phyloP scores from a whole-genome alignment of 2,329 filamentous ascomycete genomes.

The Magnaporthiopsis rhizophila region DNA sequence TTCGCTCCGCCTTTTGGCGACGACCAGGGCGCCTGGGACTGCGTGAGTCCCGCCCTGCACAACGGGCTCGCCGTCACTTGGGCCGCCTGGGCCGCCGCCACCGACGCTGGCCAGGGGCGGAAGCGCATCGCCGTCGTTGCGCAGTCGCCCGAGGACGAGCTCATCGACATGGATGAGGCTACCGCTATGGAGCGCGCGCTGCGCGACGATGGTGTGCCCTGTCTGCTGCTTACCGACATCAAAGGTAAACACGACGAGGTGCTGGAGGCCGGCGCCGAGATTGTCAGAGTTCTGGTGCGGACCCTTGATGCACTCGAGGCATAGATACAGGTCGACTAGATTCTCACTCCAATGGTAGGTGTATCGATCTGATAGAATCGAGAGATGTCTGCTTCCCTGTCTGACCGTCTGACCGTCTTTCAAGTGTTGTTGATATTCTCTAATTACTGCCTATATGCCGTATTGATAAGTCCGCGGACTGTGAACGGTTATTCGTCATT shows the following conservation, averaged over 20 bases:
- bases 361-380: not conserved
- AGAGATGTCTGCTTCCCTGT: not conserved
- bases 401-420: not conserved
- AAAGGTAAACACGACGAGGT: conserved; percentile 55
- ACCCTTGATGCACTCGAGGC: conserved; percentile 11
- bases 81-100: conserved; percentile 1
- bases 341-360: not conserved
- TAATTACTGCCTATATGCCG: not conserved
- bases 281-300: conserved; percentile 39
- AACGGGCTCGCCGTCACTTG: conserved; percentile 13
- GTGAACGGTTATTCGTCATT: not conserved
- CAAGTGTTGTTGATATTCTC: not conserved
- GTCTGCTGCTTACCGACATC: conserved; percentile 37
- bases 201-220: conserved; percentile 24
- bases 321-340: not conserved
- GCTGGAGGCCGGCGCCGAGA: conserved; percentile 50
- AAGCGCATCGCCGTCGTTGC: conserved; percentile 31
- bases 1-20: conserved; percentile 50
- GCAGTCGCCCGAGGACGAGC: conserved; percentile 38
- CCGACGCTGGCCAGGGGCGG: not conserved
- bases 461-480: not conserved
- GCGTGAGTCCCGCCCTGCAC: conserved; percentile 44
- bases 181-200: conserved; percentile 46
- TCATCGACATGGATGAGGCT: conserved; percentile 50
- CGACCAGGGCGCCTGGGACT: conserved; percentile 41